Conservation (phyloP, 768 basidiomycete genomes). For the Tylopilus vinaceipallidus region DNA sequence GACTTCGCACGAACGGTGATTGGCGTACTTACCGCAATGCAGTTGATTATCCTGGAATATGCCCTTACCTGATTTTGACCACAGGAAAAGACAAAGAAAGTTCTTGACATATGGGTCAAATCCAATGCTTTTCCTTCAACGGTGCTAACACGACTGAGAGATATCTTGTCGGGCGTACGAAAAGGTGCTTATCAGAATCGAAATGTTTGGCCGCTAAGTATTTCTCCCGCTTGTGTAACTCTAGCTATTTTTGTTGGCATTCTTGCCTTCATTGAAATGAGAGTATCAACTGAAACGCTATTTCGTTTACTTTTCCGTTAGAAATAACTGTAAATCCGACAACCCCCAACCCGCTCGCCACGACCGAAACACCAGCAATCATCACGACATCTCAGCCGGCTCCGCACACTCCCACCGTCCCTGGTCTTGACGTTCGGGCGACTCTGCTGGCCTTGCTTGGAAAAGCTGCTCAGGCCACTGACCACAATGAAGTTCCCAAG, state of each 20-base stretch:
- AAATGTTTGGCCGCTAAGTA: constrained; percentile 79
- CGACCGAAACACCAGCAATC: constrained; percentile 30
- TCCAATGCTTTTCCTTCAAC: constrained; percentile 81
- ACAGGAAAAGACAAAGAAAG: constrained; percentile 96
- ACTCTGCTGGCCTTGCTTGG: constrained; percentile 67
- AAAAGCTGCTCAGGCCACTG: constrained; percentile 54
- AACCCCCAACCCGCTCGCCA: constrained; percentile 39
- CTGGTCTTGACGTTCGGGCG: constrained; percentile 48
- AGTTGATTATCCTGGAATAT: constrained; percentile 10
- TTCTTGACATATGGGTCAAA: constrained; percentile 97
- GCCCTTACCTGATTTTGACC: constrained; percentile 35
- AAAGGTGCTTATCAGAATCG: constrained; percentile 86
- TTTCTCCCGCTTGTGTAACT: constrained; percentile 63
- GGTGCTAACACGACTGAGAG: constrained; percentile 70
- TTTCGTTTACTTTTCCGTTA: constrained; percentile 58
- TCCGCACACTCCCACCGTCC: constrained; percentile 25
- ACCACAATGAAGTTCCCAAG: constrained; percentile 31
- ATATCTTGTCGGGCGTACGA: constrained; percentile 62
- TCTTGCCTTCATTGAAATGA: constrained; percentile 48
- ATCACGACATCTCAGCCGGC: constrained; percentile 27
- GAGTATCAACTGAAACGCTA: constrained; percentile 61
- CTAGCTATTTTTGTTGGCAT: constrained; percentile 49
- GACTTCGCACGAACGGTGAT: constrained; percentile 12
- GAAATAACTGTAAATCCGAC: constrained; percentile 44
- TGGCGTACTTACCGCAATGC: constrained; percentile 5